Evolutionary conservation across 108 stramenopile species (phyloP).

Genomic region (Cyclotella atomus): DNA sequence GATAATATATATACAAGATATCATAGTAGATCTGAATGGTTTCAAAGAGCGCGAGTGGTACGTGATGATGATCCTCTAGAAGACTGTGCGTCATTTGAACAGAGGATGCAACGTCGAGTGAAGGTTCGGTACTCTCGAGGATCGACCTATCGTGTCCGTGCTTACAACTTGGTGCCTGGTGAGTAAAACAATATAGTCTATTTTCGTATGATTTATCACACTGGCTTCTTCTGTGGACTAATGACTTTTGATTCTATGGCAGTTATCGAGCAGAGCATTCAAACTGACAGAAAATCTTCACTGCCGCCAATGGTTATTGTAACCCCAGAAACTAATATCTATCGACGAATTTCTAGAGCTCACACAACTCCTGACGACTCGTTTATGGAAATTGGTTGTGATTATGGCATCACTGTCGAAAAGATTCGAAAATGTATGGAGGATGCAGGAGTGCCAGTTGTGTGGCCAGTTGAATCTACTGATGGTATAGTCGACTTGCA

Average conservation of each 20-base stretch:
- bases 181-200: too few relatives aligned
- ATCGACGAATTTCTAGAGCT: conserved; percentile 63
- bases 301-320: conserved; percentile 55
- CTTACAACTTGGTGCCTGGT: conserved; percentile 56
- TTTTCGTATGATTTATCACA: too few relatives aligned
- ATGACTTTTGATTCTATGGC: too few relatives aligned
- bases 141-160: conserved; percentile 70
- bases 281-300: background rate
- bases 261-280: conserved; percentile 52
- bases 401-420: conserved; percentile 74
- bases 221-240: too few relatives aligned
- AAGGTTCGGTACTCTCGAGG: conserved; percentile 76
- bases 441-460: conserved; percentile 44
- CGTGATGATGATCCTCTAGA: conserved; percentile 37
- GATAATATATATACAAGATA: background rate
- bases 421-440: conserved; percentile 38
- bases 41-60: conserved; percentile 54
- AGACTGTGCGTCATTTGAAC: conserved; percentile 3
- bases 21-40: conserved; percentile 42
- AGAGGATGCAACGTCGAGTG: conserved; percentile 37
- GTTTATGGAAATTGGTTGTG: conserved; percentile 84
- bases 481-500: too few relatives aligned
- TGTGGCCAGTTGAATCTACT: conserved; percentile 17
- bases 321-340: conserved; percentile 72
- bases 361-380: conserved; percentile 67